phyloP scores from a whole-genome alignment of 352 stramenopile genomes.

The Phytophthora cryptogea region DNA sequence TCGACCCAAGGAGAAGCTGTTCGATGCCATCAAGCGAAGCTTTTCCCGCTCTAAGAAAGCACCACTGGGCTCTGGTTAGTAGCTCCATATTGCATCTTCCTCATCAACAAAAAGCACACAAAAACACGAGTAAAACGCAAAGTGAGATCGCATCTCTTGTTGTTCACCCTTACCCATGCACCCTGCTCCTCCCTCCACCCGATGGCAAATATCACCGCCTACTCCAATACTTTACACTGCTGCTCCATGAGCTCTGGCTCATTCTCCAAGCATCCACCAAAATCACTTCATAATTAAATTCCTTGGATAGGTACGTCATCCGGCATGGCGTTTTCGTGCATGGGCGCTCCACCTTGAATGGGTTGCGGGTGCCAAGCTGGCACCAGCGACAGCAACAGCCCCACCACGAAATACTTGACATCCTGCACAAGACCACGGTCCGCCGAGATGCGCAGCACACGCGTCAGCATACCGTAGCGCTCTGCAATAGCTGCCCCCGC shows the following conservation, averaged over 20 bases:
- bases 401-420: slow-evolving; percentile 80
- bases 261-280: slow-evolving; percentile 5
- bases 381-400: slow-evolving; percentile 74
- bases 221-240: slow-evolving; percentile 35
- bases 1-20: slow-evolving; percentile 71
- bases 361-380: slow-evolving; percentile 79
- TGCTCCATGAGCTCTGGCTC: slow-evolving; percentile 7
- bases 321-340: slow-evolving; percentile 43
- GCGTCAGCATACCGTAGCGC: slow-evolving; percentile 42
- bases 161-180: slow-evolving; percentile 19
- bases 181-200: slow-evolving; percentile 12
- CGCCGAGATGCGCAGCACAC: slow-evolving; percentile 69
- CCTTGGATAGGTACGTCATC: slow-evolving; percentile 75
- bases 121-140: slow-evolving; percentile 10
- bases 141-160: slow-evolving; percentile 23
- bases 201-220: neutral
- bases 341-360: slow-evolving; percentile 38
- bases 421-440: slow-evolving; percentile 76
- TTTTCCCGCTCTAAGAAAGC: slow-evolving; percentile 40
- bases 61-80: slow-evolving; percentile 19
- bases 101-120: too few relatives aligned
- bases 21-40: slow-evolving; percentile 60
- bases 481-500: slow-evolving; percentile 22
- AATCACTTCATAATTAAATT: slow-evolving; percentile 55
- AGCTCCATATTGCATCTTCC: neutral